Percentiles rank a stretch among this genome's conserved stretches.
Evolutionary conservation across 306 rosid species (phyloP).

Genomic region (Malus domestica): ASM211411v1 NC_041795.1:846501-847000

Average conservation of each 20-base stretch:
- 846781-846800: conserved; percentile 88
- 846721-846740: conserved; percentile 91
- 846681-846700: conserved; percentile 61
- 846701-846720: conserved; percentile 93
- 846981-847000: conserved; percentile 4
- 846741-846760: conserved; percentile 97
- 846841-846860: conserved; percentile 51
- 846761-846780: conserved; percentile 81
- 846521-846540: conserved; percentile 35
- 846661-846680: conserved; percentile 73
- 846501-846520: conserved; percentile 40
- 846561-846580: conserved; percentile 58
- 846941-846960: neutral
- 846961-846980: neutral
- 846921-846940: conserved; percentile 24
- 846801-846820: conserved; percentile 75
- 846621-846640: conserved; percentile 49
- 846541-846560: conserved; percentile 49
- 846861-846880: conserved; percentile 63
- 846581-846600: conserved; percentile 46
- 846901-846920: conserved; percentile 75
- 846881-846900: conserved; percentile 91
- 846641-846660: conserved; percentile 66
- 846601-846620: conserved; percentile 45
- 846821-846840: conserved; percentile 91